Conservation (phyloP, 345 rosid species). For the Lepidium sativum region DNA sequence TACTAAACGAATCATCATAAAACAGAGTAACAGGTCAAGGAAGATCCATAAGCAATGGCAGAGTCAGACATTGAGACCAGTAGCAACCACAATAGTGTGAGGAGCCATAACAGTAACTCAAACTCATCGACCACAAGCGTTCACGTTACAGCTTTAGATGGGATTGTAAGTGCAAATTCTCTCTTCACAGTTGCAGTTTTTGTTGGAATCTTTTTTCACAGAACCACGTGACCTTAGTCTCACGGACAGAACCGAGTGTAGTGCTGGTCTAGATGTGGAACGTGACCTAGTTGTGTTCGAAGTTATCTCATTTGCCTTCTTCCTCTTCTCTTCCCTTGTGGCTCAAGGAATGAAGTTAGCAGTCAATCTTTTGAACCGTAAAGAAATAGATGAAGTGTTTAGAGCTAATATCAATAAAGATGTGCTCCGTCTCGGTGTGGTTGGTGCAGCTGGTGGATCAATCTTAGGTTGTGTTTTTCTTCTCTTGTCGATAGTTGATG, state of each 20-base stretch:
- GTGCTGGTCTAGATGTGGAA: constrained; percentile 22
- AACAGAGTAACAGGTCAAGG: not conserved
- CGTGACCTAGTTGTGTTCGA: constrained; percentile 20
- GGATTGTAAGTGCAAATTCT: constrained; percentile 21
- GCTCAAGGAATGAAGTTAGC: constrained; percentile 27
- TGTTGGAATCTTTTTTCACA: constrained; percentile 19
- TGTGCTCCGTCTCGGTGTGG: constrained; percentile 25
- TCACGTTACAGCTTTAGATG: constrained; percentile 26
- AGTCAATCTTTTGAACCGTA: constrained; percentile 20
- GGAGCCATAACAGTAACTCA: not conserved
- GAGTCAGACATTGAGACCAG: constrained; percentile 17
- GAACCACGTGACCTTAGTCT: constrained; percentile 18
- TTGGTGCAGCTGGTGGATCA: constrained; percentile 26
- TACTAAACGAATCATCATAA: not conserved
- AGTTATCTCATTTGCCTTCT: constrained; percentile 25
- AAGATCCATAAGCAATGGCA: constrained; percentile 10
- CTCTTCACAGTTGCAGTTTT: constrained; percentile 30
- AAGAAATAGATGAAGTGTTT: constrained; percentile 18
- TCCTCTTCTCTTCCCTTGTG: constrained; percentile 27
- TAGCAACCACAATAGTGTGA: not conserved
- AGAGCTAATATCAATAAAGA: constrained; percentile 16
- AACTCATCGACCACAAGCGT: constrained; percentile 17
- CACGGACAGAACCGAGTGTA: constrained; percentile 13
- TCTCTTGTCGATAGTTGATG: constrained; percentile 21
- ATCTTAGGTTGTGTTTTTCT: constrained; percentile 21